Conservation (phyloP, 768 basidiomycete genomes). For the Gelatoporia subvermispora region DNA sequence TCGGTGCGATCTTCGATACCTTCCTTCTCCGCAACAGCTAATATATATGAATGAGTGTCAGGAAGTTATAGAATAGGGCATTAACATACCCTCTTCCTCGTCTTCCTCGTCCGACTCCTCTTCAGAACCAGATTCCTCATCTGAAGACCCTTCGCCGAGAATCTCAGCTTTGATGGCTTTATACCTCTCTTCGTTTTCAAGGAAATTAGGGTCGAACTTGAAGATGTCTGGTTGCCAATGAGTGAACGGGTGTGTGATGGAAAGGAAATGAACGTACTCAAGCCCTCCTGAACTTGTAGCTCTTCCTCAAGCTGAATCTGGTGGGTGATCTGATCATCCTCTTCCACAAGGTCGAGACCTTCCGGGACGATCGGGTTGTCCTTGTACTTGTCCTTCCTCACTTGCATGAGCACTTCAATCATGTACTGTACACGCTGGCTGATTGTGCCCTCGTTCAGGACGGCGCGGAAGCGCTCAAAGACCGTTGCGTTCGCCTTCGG, state of each 20-base stretch:
- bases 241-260: neutral
- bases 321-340: slow-evolving; percentile 97
- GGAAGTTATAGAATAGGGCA: too few relatives aligned
- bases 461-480: slow-evolving; percentile 94
- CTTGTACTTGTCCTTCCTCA: slow-evolving; percentile 98
- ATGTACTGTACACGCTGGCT: slow-evolving; percentile 98
- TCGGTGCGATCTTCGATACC: slow-evolving; percentile 94
- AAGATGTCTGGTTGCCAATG: slow-evolving; percentile 66
- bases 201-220: slow-evolving; percentile 85
- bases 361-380: slow-evolving; percentile 95
- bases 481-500: slow-evolving; percentile 94
- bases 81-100: too few relatives aligned
- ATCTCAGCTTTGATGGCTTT: slow-evolving; percentile 89
- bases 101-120: slow-evolving; percentile 45
- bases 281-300: slow-evolving; percentile 86
- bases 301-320: slow-evolving; percentile 90
- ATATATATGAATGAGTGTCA: slow-evolving; percentile 10
- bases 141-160: slow-evolving; percentile 81
- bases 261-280: slow-evolving; percentile 57
- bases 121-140: slow-evolving; percentile 58
- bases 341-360: slow-evolving; percentile 93
- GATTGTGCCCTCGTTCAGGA: slow-evolving; percentile 91
- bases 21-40: slow-evolving; percentile 75
- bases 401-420: slow-evolving; percentile 99
- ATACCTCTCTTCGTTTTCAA: slow-evolving; percentile 94